Percentiles rank a stretch among this genome's conserved stretches.
Conservation (phyloP, 495 filamentous ascomycete genomes). For the Astrothelium macrocarpum region DNA sequence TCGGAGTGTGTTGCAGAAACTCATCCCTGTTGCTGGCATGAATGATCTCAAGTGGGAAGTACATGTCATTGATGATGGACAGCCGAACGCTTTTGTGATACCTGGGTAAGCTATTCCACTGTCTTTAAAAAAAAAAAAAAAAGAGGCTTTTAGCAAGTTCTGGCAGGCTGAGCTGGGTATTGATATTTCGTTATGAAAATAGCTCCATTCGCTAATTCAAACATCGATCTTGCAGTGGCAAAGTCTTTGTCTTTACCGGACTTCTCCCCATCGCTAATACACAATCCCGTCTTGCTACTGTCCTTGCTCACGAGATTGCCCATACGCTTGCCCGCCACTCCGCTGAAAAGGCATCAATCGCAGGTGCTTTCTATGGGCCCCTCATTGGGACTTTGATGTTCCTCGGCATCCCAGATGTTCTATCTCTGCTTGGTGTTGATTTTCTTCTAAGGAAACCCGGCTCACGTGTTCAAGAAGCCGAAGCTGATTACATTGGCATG, state of each 20-base stretch:
- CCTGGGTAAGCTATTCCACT: conserved; percentile 50
- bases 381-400: conserved; percentile 42
- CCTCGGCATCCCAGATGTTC: conserved; percentile 40
- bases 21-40: conserved; percentile 62
- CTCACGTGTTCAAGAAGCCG: conserved; percentile 56
- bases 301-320: conserved; percentile 90
- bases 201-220: background rate
- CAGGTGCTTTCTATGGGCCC: background rate
- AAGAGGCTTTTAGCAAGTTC: no score
- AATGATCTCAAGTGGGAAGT: conserved; percentile 66
- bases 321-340: conserved; percentile 77
- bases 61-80: conserved; percentile 64
- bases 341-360: conserved; percentile 61
- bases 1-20: conserved; percentile 54
- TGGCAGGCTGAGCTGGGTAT: no score
- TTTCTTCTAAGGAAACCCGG: conserved; percentile 60
- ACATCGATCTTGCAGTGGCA: conserved; percentile 44
- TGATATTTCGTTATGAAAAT: no score
- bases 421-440: conserved; percentile 44
- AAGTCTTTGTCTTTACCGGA: conserved; percentile 83
- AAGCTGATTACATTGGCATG: conserved; percentile 84
- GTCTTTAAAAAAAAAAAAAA: no score
- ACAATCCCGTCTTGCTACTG: conserved; percentile 71
- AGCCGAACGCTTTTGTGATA: conserved; percentile 78
- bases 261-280: conserved; percentile 62